Conservation (phyloP, 306 rosid genomes). For the Bauhinia variegata region DNA sequence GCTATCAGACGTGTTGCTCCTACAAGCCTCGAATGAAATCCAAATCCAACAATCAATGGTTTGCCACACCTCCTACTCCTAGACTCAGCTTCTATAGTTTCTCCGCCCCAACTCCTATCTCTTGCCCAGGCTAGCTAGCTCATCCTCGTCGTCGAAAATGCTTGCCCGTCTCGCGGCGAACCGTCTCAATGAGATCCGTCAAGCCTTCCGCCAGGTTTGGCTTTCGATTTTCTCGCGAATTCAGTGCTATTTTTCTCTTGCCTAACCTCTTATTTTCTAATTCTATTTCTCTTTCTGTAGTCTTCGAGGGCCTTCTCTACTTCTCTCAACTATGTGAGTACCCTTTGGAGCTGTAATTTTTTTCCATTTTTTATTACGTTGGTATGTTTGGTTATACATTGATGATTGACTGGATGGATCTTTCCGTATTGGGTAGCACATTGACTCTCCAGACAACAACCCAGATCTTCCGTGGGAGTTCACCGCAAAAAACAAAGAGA, state of each 20-base stretch:
- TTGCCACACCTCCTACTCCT: too few relatives aligned
- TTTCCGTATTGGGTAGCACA: conserved; percentile 55
- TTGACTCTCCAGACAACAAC: conserved; percentile 84
- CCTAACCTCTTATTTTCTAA: conserved; percentile 15
- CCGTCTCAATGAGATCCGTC: conserved; percentile 81
- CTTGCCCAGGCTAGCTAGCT: background rate
- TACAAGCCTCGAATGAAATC: too few relatives aligned
- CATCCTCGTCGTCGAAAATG: conserved; percentile 53
- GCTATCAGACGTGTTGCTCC: too few relatives aligned
- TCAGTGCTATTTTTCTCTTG: conserved; percentile 14
- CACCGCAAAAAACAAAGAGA: conserved; percentile 55
- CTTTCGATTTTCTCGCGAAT: background rate
- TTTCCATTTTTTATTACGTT: background rate
- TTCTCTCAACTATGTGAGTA: conserved; percentile 87
- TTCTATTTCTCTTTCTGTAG: conserved; percentile 37
- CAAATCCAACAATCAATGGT: too few relatives aligned
- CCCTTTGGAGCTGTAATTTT: background rate
- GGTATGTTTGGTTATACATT: too few relatives aligned
- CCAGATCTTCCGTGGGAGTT: conserved; percentile 86
- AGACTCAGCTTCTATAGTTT: too few relatives aligned
- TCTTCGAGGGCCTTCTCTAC: conserved; percentile 82
- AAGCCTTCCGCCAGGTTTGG: conserved; percentile 76
- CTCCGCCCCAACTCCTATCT: conserved; percentile 30
- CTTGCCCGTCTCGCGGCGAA: conserved; percentile 78
- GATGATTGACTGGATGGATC: conserved; percentile 12